A percentile compares a stretch with the other conserved stretches of the same genome.
These are phyloP conservation scores for Obba rivulosa DNA, from an alignment of 768 basidiomycete genomes.

Conservation along the genomic window DNA sequence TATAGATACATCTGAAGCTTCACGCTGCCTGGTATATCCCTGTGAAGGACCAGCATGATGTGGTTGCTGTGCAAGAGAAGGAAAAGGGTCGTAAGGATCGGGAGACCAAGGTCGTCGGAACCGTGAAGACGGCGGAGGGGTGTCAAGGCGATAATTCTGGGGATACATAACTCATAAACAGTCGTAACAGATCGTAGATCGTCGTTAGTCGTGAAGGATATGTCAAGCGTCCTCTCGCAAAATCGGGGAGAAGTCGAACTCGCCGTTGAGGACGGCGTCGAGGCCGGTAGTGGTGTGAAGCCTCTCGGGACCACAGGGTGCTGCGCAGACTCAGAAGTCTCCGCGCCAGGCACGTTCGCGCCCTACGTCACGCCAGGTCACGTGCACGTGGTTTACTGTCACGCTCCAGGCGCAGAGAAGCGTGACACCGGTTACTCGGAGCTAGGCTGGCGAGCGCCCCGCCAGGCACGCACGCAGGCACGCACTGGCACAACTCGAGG, in stretches of 20 bases:
- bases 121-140: conserved; percentile 45
- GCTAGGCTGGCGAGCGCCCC: too few species aligned
- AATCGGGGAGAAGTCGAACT: not conserved
- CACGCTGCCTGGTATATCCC: conserved; percentile 26
- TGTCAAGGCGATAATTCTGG: conserved; percentile 35
- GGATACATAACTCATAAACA: conserved; percentile 33
- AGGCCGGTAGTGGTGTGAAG: not conserved
- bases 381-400: too few species aligned
- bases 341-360: too few species aligned
- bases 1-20: conserved; percentile 59
- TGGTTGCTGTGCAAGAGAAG: conserved; percentile 20
- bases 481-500: too few species aligned
- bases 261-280: conserved; percentile 2
- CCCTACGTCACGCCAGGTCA: too few species aligned
- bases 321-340: too few species aligned
- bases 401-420: too few species aligned
- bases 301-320: too few species aligned
- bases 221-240: not conserved
- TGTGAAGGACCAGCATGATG: conserved; percentile 15
- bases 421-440: too few species aligned
- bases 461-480: too few species aligned
- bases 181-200: conserved; percentile 16
- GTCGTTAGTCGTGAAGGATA: conserved; percentile 4
- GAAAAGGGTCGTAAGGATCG: conserved; percentile 44
- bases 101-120: conserved; percentile 67